Conservation (phyloP, 352 stramenopile species). For the Sclerospora graminicola region DNA sequence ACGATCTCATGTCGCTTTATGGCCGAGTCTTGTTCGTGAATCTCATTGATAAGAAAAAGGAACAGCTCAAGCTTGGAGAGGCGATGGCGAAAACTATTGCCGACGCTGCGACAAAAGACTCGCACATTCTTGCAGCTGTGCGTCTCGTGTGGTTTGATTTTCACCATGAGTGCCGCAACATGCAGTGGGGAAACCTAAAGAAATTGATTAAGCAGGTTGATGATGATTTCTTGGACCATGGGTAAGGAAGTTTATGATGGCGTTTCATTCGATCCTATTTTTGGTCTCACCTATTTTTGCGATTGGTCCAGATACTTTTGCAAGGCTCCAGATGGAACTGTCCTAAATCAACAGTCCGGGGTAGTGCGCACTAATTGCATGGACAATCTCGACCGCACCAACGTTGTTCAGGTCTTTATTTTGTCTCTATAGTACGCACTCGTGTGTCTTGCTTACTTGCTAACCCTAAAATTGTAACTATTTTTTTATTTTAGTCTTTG, state of each 20-base stretch:
- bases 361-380: constrained; percentile 97
- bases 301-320: constrained; percentile 39
- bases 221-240: constrained; percentile 68
- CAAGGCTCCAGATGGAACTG: constrained; percentile 30
- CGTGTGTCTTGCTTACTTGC: not conserved
- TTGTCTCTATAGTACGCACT: not conserved
- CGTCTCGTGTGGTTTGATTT: constrained; percentile 95
- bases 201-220: constrained; percentile 86
- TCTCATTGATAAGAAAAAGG: constrained; percentile 91
- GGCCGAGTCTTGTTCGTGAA: constrained; percentile 87
- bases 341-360: constrained; percentile 74
- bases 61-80: constrained; percentile 88
- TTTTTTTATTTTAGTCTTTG: constrained; percentile 75
- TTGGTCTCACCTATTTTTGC: not conserved
- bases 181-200: constrained; percentile 87
- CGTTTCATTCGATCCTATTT: not conserved
- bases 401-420: constrained; percentile 43
- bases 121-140: constrained; percentile 51
- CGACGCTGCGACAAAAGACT: constrained; percentile 36
- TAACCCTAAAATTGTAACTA: too few relatives aligned
- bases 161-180: constrained; percentile 91
- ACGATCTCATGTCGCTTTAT: constrained; percentile 56
- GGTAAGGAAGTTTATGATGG: constrained; percentile 13
- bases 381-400: constrained; percentile 95
- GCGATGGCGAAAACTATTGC: constrained; percentile 78